Percentiles rank a stretch among this genome's conserved stretches.
These are phyloP conservation scores for Pseudopithomyces maydicus DNA, from an alignment of 2,329 filamentous ascomycete genomes.

Conservation along the genomic window DNA sequence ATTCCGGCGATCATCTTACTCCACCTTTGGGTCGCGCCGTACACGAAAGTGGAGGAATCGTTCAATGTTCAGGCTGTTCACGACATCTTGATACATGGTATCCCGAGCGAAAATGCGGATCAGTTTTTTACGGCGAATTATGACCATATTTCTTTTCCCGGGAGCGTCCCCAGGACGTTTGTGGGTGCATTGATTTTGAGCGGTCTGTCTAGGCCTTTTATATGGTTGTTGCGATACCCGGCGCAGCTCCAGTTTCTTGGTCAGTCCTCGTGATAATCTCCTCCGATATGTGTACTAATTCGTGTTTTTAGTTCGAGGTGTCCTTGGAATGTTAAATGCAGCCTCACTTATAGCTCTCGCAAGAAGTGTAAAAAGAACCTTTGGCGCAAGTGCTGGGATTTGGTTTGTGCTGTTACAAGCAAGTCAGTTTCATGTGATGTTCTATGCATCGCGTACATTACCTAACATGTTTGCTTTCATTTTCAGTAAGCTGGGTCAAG, in stretches of 20 bases:
- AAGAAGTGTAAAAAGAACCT: constrained; percentile 66
- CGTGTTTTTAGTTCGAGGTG: constrained; percentile 63
- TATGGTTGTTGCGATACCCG: constrained; percentile 61
- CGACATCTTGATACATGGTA: constrained; percentile 83
- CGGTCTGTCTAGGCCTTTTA: constrained; percentile 69
- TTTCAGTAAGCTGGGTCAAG: constrained; percentile 64
- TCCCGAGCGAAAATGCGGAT: constrained; percentile 63
- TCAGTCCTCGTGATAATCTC: constrained; percentile 34
- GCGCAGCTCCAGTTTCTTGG: constrained; percentile 63
- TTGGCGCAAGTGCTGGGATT: constrained; percentile 69
- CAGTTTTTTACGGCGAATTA: constrained; percentile 67
- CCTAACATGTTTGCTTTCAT: constrained; percentile 97
- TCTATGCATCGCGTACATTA: constrained; percentile 87
- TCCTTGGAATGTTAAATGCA: constrained; percentile 80
- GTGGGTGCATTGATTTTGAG: constrained; percentile 79
- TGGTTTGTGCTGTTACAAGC: constrained; percentile 83
- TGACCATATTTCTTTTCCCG: constrained; percentile 90
- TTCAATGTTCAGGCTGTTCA: constrained; percentile 96
- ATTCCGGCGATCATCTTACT: constrained; percentile 51
- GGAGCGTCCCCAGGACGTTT: constrained; percentile 90
- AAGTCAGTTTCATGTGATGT: constrained; percentile 90
- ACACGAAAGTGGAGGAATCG: constrained; percentile 98
- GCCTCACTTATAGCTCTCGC: constrained; percentile 70
- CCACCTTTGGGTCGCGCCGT: constrained; percentile 77
- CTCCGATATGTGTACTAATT: background rate